phyloP scores from a whole-genome alignment of 1,284 basidiomycete species.

The Microbotryum intermedium region DNA sequence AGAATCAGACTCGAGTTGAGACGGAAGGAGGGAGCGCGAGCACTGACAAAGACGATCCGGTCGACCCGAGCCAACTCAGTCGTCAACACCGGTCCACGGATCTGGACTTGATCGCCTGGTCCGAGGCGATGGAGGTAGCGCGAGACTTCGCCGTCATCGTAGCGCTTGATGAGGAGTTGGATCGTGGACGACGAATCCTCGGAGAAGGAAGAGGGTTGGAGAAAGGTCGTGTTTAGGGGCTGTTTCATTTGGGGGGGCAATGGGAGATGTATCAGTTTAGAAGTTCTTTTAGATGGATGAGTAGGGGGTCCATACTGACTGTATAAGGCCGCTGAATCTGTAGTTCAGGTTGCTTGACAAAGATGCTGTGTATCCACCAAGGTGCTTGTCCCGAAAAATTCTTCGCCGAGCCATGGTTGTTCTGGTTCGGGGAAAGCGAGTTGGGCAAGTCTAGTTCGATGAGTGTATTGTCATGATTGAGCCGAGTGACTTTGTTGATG shows the following conservation, averaged over 20 bases:
- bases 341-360: constrained; percentile 73
- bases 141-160: constrained; percentile 67
- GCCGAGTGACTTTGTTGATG: constrained; percentile 49
- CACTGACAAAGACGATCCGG: constrained; percentile 62
- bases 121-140: constrained; percentile 66
- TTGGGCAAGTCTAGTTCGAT: constrained; percentile 53
- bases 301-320: not conserved
- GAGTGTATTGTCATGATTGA: constrained; percentile 52
- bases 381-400: constrained; percentile 19
- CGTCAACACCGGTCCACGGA: constrained; percentile 67
- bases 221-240: constrained; percentile 62
- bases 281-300: not conserved
- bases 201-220: constrained; percentile 45
- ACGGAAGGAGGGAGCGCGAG: not conserved
- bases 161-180: constrained; percentile 40
- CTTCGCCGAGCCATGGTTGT: constrained; percentile 4
- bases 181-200: constrained; percentile 1
- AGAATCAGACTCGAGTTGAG: too few relatives aligned
- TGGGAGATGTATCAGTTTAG: constrained; percentile 44
- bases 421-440: constrained; percentile 38
- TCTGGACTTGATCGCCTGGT: constrained; percentile 57
- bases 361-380: constrained; percentile 61
- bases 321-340: constrained; percentile 83
- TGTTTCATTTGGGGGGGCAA: constrained; percentile 21
- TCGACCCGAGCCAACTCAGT: constrained; percentile 55